These are phyloP conservation scores for Boletus sp. DNA, from an alignment of 1,284 basidiomycete species.

Conservation along the genomic window DNA sequence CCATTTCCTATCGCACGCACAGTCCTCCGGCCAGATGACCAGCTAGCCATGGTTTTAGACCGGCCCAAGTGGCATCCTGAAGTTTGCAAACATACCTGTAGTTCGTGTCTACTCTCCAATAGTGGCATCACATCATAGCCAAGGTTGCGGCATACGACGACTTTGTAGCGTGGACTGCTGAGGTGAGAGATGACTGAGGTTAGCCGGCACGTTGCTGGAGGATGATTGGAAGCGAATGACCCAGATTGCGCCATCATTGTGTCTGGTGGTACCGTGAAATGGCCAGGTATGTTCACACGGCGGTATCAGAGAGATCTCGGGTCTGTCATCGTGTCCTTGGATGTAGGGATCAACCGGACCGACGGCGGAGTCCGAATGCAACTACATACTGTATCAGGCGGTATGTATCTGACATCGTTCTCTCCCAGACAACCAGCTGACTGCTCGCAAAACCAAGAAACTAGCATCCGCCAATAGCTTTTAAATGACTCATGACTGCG, in stretches of 20 bases:
- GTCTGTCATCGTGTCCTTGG: too few species aligned
- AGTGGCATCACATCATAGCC: constrained; percentile 70
- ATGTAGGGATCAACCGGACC: background rate
- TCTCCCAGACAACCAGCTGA: background rate
- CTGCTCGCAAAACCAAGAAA: background rate
- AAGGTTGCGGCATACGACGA: constrained; percentile 66
- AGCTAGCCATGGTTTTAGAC: constrained; percentile 38
- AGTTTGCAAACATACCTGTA: constrained; percentile 45
- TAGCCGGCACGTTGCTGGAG: constrained; percentile 27
- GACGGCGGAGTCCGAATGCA: too few species aligned
- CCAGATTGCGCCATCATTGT: constrained; percentile 30
- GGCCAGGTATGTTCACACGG: background rate
- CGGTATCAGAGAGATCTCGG: background rate
- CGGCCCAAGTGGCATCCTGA: background rate
- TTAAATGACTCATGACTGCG: constrained; percentile 33
- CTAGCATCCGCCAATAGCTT: constrained; percentile 21
- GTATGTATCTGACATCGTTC: too few species aligned
- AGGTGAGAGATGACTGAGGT: constrained; percentile 36
- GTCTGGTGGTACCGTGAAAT: background rate
- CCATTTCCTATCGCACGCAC: constrained; percentile 69
- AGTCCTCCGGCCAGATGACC: constrained; percentile 69
- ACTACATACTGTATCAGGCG: too few species aligned
- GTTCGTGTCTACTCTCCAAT: constrained; percentile 45
- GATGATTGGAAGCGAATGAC: constrained; percentile 22
- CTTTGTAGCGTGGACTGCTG: constrained; percentile 41